These are phyloP conservation scores for Nematodospora anomalae DNA, from an alignment of 1,139 yeast species.

Conservation along the genomic window DNA sequence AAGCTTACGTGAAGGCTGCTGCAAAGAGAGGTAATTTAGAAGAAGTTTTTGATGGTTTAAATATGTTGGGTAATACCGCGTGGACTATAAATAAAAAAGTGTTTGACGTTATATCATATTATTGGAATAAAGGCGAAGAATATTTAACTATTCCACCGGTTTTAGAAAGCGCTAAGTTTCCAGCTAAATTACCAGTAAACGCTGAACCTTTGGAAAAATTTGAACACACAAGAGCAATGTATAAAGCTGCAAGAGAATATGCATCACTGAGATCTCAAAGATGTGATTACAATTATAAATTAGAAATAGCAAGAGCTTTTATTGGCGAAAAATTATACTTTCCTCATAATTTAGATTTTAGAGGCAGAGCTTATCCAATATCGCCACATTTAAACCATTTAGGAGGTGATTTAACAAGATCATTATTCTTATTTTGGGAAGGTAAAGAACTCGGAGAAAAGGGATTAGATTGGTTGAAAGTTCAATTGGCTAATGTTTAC, in stretches of 20 bases:
- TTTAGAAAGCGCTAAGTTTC: constrained; percentile 53
- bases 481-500: constrained; percentile 83
- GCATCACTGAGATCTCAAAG: constrained; percentile 78
- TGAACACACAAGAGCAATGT: constrained; percentile 65
- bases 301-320: constrained; percentile 93
- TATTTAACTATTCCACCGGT: constrained; percentile 81
- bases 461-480: constrained; percentile 86
- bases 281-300: constrained; percentile 89
- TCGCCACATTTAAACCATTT: constrained; percentile 80
- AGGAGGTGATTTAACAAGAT: constrained; percentile 89
- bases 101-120: constrained; percentile 66
- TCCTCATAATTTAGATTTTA: constrained; percentile 91
- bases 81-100: constrained; percentile 87
- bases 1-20: constrained; percentile 85
- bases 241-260: constrained; percentile 57
- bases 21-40: constrained; percentile 66
- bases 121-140: constrained; percentile 84
- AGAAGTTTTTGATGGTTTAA: constrained; percentile 74
- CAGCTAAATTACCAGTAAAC: constrained; percentile 63
- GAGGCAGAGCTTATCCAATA: constrained; percentile 95
- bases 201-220: constrained; percentile 72
- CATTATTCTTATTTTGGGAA: constrained; percentile 84
- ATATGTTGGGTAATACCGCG: constrained; percentile 83
- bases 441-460: constrained; percentile 73
- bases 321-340: constrained; percentile 86